Base-by-base conservation (phyloP, 108 stramenopile genomes). In the Craspedostauros australis region DNA sequence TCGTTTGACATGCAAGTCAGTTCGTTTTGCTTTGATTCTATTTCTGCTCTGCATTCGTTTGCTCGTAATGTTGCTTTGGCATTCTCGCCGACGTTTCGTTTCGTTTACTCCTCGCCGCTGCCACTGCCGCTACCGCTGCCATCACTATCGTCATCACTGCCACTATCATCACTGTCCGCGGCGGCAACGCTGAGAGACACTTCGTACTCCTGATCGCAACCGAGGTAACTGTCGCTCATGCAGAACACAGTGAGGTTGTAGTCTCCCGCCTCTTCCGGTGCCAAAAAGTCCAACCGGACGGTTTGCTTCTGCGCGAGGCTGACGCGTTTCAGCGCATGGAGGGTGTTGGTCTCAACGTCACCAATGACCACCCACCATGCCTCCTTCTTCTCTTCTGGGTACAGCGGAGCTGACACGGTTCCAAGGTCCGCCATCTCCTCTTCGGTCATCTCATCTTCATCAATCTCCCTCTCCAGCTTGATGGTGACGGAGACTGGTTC, bases 191-290 rank as follows among this genome's bases (percentile, higher is more conserved):
- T 80, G 4, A 99, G 56, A 26, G 86, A 68, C 18, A 99, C 54
- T 22, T 70, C 60, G 73, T 96, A 97, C 62, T 97, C 96, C 69
- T 97, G 95, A 52, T 99, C 96, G 53, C 87, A 95, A 12, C 98
- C 98, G 47, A 97, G 42, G 63, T 98, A 97, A 54, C 87, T 86
- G 60, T 99, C 98, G 62, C 96, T 96, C 94, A 99, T 98, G 53
- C 97, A 85, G 67, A 93, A 97, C 39, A 99, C 73, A 22, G 87
- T 81, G 37, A 98, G 57, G 18, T 87, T 70, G 66, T 96, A 93
- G 55, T 95, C 87, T 38, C 98, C 98, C 25, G 91, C 77, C 52
- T 88, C 79, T 33, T 93, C 92, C 4, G 98, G 98, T n/a, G 96
- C 96, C 30, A 90, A 66, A 66, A 96, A 95, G 36, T 93, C 87